phyloP scores from a whole-genome alignment of 352 stramenopile species.

The Globisporangium megalacanthum region DNA sequence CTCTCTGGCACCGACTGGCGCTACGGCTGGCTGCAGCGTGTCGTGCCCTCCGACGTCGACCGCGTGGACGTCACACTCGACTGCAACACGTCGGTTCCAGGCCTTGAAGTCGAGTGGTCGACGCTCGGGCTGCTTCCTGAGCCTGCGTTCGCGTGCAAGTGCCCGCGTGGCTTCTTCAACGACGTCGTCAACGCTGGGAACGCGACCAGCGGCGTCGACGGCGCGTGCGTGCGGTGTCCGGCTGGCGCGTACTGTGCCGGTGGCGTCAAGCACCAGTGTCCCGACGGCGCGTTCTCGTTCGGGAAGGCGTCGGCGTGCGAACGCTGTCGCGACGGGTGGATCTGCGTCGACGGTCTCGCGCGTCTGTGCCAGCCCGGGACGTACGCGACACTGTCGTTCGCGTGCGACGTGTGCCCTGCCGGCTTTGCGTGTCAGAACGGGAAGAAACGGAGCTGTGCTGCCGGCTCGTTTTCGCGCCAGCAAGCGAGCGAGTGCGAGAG shows the following conservation, averaged over 20 bases:
- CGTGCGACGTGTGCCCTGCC: slow-evolving; percentile 36
- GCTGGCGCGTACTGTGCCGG: slow-evolving; percentile 52
- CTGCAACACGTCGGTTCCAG: slow-evolving; percentile 35
- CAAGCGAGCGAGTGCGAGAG: slow-evolving; percentile 43
- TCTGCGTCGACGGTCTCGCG: slow-evolving; percentile 49
- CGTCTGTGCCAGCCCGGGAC: slow-evolving; percentile 50
- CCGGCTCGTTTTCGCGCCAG: slow-evolving; percentile 35
- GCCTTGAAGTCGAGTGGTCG: slow-evolving; percentile 38
- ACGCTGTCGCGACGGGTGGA: slow-evolving; percentile 50
- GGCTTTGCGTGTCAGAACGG: slow-evolving; percentile 59
- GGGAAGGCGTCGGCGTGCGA: slow-evolving; percentile 48
- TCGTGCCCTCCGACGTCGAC: slow-evolving; percentile 35
- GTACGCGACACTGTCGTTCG: slow-evolving; percentile 29
- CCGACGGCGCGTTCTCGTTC: slow-evolving; percentile 50
- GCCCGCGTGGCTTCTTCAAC: slow-evolving; percentile 52
- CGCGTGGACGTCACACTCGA: slow-evolving; percentile 24
- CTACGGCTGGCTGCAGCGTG: slow-evolving; percentile 26
- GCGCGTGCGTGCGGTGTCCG: slow-evolving; percentile 41
- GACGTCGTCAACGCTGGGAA: slow-evolving; percentile 11
- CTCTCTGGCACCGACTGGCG: slow-evolving; percentile 21
- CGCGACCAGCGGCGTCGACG: neutral
- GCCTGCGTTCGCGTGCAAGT: slow-evolving; percentile 44
- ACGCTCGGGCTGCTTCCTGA: slow-evolving; percentile 48
- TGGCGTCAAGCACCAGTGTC: slow-evolving; percentile 45
- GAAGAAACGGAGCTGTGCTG: slow-evolving; percentile 33